Conservation (phyloP, 202 grass and related monocot genomes). For the Digitaria exilis region DNA sequence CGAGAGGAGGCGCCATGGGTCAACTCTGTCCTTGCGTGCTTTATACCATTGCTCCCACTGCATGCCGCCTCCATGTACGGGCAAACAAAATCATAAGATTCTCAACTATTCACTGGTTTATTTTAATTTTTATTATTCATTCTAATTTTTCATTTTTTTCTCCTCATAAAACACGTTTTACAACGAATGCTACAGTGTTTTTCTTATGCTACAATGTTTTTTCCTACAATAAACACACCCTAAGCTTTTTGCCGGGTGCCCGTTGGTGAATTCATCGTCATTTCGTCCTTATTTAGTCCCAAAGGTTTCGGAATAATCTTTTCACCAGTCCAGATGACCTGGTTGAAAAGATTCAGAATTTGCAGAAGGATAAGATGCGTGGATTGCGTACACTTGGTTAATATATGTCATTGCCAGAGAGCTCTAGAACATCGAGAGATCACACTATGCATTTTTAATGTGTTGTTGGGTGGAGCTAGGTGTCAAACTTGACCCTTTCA, state of each 20-base stretch:
- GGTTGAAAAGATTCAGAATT: no score
- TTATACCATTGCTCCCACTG: neutral
- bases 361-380: neutral
- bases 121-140: no score
- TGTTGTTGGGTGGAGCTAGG: neutral
- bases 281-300: neutral
- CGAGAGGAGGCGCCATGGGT: neutral
- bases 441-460: neutral
- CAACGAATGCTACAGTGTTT: no score
- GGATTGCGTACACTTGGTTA: neutral
- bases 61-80: neutral
- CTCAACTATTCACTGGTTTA: no score
- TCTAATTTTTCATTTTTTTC: no score
- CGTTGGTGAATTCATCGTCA: neutral
- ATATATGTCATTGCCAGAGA: neutral
- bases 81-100: no score
- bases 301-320: neutral
- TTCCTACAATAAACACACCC: no score
- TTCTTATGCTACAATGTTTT: no score
- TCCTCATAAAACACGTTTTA: no score
- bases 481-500: neutral
- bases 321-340: neutral
- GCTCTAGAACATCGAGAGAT: neutral
- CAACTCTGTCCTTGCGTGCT: neutral
- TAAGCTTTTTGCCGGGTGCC: no score